Evolutionary conservation across 192 early-diverging fungal genomes (phyloP).

Genomic region (Borealophlyctis nickersoniae): DNA sequence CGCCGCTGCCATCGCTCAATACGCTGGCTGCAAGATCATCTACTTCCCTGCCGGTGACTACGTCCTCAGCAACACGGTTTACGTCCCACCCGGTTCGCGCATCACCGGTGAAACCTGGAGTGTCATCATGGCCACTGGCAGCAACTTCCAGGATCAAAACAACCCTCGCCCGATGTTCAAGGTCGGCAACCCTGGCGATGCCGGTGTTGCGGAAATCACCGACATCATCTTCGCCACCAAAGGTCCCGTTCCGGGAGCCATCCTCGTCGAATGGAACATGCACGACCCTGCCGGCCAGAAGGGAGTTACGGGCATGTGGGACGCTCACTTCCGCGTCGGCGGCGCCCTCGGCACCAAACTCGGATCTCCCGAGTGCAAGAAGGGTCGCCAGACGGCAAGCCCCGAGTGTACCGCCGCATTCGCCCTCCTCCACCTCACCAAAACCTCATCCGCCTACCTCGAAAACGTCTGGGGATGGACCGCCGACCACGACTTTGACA

Average conservation of each 20-base stretch:
- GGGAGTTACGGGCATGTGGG: conserved; percentile 42
- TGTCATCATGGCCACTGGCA: conserved; percentile 32
- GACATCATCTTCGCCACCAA: conserved; percentile 18
- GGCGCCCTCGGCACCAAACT: conserved; percentile 32
- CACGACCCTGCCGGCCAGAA: conserved; percentile 9
- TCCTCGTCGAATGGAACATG: conserved; percentile 44
- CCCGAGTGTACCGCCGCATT: conserved; percentile 24
- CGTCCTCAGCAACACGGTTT: conserved; percentile 30
- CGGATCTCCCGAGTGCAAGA: conserved; percentile 16
- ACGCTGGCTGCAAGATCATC: conserved; percentile 29
- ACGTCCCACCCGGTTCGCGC: conserved; percentile 29
- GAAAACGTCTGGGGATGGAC: conserved; percentile 45
- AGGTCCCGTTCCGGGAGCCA: conserved; percentile 34
- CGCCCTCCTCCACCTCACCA: conserved; percentile 32
- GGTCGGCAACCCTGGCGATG: conserved; percentile 39
- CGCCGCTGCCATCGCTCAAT: conserved; percentile 26
- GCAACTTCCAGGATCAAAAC: conserved; percentile 16
- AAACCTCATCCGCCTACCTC: conserved; percentile 31
- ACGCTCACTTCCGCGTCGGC: conserved; percentile 41
- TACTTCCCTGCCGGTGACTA: conserved; percentile 39
- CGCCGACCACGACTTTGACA: conserved; percentile 46
- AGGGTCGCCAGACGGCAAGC: neutral
- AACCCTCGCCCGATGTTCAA: conserved; percentile 33
- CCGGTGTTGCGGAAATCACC: conserved; percentile 35
- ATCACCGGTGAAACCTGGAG: conserved; percentile 43